Conservation (phyloP, 805 yeast species). For the Teunomyces funiuensis region DNA sequence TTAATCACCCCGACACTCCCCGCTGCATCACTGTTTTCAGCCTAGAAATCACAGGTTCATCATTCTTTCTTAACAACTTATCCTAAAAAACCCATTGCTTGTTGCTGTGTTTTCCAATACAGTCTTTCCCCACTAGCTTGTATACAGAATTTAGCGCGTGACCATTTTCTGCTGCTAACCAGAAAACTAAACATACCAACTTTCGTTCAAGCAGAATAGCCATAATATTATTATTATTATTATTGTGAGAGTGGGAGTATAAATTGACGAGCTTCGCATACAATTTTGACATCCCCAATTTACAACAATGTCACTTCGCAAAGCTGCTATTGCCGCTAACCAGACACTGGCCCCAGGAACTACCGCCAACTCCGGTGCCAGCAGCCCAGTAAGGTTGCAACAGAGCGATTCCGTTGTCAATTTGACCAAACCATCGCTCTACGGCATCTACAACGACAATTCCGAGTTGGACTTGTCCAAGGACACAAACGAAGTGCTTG, state of each 20-base stretch:
- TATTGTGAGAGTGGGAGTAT: too few species aligned
- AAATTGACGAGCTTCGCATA: too few species aligned
- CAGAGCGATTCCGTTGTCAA: slow-evolving; percentile 44
- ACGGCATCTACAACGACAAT: slow-evolving; percentile 50
- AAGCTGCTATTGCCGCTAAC: background rate
- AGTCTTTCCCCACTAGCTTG: background rate
- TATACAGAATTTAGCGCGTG: slow-evolving; percentile 1
- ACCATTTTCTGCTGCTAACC: background rate
- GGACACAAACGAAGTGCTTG: slow-evolving; percentile 20
- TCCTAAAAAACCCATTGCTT: background rate
- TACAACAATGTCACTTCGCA: background rate
- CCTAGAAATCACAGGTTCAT: too few species aligned
- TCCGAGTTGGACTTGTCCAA: slow-evolving; percentile 31
- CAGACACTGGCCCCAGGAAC: slow-evolving; percentile 11
- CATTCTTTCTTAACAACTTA: background rate
- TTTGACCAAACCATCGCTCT: slow-evolving; percentile 52
- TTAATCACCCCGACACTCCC: too few species aligned
- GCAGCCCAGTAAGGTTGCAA: slow-evolving; percentile 24
- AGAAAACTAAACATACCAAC: background rate
- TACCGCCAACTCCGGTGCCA: slow-evolving; percentile 16
- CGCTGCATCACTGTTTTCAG: too few species aligned
- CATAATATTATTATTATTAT: too few species aligned
- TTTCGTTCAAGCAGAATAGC: too few species aligned
- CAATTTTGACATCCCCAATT: background rate
- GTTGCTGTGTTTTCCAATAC: background rate